A percentile compares a stretch with the other conserved stretches of the same genome.
Evolutionary conservation across 805 yeast genomes (phyloP).

Genomic region (Saccharomyces mikatae): DNA sequence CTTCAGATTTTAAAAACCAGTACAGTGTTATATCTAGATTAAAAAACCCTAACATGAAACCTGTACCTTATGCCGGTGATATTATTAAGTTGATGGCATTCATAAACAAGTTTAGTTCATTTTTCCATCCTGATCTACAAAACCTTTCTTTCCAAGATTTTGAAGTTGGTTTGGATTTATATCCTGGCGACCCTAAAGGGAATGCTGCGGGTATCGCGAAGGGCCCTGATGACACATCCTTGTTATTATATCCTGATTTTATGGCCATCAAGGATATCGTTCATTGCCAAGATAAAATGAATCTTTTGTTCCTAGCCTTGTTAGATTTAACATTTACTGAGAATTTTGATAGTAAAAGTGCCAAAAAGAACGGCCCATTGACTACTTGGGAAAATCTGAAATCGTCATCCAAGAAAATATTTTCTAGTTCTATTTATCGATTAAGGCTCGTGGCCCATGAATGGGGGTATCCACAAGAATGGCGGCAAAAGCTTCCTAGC

Average conservation of each 20-base stretch:
- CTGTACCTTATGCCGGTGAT: conserved; percentile 18
- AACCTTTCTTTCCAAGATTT: conserved; percentile 20
- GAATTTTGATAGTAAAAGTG: conserved; percentile 7
- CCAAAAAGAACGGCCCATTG: conserved; percentile 12
- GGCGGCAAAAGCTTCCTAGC: conserved; percentile 9
- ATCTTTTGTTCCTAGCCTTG: conserved; percentile 15
- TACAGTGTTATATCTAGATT: conserved; percentile 14
- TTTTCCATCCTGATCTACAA: conserved; percentile 15
- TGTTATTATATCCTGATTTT: conserved; percentile 16
- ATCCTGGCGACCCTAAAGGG: conserved; percentile 13
- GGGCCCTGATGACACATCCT: neutral
- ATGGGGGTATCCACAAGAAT: conserved; percentile 26
- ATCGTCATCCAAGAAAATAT: conserved; percentile 8
- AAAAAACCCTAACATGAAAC: conserved; percentile 15
- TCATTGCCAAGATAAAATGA: conserved; percentile 19
- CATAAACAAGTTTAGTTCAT: conserved; percentile 16
- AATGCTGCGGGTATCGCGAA: conserved; percentile 11
- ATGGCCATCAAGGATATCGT: conserved; percentile 17
- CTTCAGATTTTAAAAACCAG: conserved; percentile 16
- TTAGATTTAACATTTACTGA: conserved; percentile 12
- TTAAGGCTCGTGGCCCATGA: conserved; percentile 10
- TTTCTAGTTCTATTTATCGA: conserved; percentile 7
- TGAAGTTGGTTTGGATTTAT: conserved; percentile 21
- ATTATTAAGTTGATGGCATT: conserved; percentile 17
- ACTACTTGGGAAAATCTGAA: conserved; percentile 7